Evolutionary conservation across 2,329 filamentous ascomycete genomes (phyloP).

Genomic region (Elsinoe perseae): DNA sequence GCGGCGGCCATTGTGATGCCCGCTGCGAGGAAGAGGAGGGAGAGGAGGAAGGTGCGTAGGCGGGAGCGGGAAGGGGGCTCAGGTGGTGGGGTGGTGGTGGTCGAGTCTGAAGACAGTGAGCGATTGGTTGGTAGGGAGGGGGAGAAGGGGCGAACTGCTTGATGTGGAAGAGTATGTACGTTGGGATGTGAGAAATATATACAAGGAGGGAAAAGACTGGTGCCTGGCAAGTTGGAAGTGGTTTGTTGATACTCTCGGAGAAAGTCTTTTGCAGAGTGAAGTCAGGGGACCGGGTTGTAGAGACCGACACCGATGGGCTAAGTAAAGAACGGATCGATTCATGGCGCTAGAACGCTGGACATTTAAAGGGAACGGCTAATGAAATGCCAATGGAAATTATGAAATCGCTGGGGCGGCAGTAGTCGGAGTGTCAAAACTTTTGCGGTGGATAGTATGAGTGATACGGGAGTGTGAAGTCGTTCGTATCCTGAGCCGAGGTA

Average conservation of each 20-base stretch:
- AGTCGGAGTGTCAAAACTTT: background rate
- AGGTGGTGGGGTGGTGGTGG: constrained; percentile 2
- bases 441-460: constrained; percentile 1
- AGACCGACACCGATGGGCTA: constrained; percentile 12
- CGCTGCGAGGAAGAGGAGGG: constrained; percentile 43
- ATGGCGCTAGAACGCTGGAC: constrained; percentile 14
- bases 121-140: background rate
- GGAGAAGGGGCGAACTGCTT: background rate
- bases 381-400: constrained; percentile 1
- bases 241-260: constrained; percentile 2
- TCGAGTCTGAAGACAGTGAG: background rate
- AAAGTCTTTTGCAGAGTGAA: constrained; percentile 2
- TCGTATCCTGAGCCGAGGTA: background rate
- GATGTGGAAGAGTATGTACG: background rate
- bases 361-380: background rate
- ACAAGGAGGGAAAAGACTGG: constrained; percentile 7
- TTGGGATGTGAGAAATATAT: background rate
- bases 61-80: constrained; percentile 7
- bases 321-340: constrained; percentile 2
- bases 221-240: background rate
- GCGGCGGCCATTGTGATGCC: constrained; percentile 53
- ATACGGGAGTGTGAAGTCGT: background rate
- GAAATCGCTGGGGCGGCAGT: constrained; percentile 3
- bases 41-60: constrained; percentile 33
- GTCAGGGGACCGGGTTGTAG: constrained; percentile 4